Percentiles rank a stretch among this genome's conserved stretches.
These are phyloP conservation scores for Russula sp. DNA, from an alignment of 768 basidiomycete species.

Conservation along the genomic window DNA sequence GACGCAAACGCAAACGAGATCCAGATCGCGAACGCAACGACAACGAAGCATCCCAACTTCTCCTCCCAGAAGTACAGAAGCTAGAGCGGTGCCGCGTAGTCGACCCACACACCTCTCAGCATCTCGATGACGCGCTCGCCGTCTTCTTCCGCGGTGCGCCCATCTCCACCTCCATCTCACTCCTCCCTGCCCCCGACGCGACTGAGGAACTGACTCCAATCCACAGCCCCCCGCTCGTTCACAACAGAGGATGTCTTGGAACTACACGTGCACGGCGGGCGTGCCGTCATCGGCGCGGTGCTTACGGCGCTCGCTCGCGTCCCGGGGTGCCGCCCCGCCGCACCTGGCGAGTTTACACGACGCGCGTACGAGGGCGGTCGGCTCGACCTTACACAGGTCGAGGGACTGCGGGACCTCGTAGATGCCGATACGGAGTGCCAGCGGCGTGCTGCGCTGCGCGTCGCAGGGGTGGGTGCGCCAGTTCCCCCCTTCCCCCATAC, in stretches of 20 bases:
- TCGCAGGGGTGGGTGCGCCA: conserved; percentile 50
- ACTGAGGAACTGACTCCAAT: neutral
- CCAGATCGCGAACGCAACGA: neutral
- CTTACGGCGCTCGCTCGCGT: conserved; percentile 54
- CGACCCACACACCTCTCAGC: conserved; percentile 50
- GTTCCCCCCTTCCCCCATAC: neutral
- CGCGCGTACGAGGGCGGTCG: conserved; percentile 76
- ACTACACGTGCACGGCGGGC: conserved; percentile 81
- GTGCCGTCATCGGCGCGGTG: conserved; percentile 68
- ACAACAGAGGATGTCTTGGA: conserved; percentile 81
- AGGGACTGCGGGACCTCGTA: conserved; percentile 80
- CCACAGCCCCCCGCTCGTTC: conserved; percentile 66
- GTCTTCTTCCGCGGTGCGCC: conserved; percentile 71
- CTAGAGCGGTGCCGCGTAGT: conserved; percentile 64
- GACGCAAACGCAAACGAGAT: conserved; percentile 11
- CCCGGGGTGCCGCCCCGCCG: conserved; percentile 66
- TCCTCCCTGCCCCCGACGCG: neutral
- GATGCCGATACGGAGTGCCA: conserved; percentile 85
- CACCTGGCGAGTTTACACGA: conserved; percentile 83
- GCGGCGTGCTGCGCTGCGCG: conserved; percentile 60
- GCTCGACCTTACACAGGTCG: conserved; percentile 82
- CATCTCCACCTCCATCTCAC: neutral
- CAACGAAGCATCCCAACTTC: neutral
- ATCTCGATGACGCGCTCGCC: conserved; percentile 72
- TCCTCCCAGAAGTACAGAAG: conserved; percentile 50